Evolutionary conservation across 768 basidiomycete genomes (phyloP), one percentile per base, ranked within the genome.

Genomic region (Fistulinella prunicolor): DNA sequence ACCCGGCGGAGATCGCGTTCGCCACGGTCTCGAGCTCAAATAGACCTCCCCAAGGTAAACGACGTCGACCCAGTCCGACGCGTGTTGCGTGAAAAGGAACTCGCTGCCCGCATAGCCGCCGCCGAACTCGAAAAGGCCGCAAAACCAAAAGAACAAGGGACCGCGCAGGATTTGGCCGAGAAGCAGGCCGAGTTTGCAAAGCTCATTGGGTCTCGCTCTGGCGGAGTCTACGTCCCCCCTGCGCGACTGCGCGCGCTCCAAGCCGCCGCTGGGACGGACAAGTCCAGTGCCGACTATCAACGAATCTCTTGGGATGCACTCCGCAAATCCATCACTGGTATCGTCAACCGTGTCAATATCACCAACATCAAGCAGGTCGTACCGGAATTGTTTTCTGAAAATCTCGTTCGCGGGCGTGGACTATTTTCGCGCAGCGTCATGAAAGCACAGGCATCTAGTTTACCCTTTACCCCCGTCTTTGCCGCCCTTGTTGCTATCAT

Each of bases 291-390:
- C 17, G 94, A 96, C 70, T 98, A 89, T 69, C 96, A 99, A 69
- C 80, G 96, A 9, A 71, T 99, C 50, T 89, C 92, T 9, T 99
- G 96, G 96, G 96, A 99, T 62, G 96, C 96, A 2, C 72, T 99
- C 50, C 85, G 94, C 64, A 99, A 99, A 71, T 90, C 87, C 42
- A 89, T 99, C 61, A 98, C 96, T 23, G 96, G 96, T 92, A 87
- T 98, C 58, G 95, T 98, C 77, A 99, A 99, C 77, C 88, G 96
- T 77, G 91, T 99, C 73, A 97, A 98, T 67, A 78, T 93, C 17
- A 78, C 85, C 57, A 98, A 98, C 67, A 99, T 99, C 80, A 96
- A 97, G 70, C 80, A 86, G 59, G 81, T 95, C 55, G 80, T 93
- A 0, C 91, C 92, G 0, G 91, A 95, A 66, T 70, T 99, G 21